Evolutionary conservation across 2,329 filamentous ascomycete genomes (phyloP).

Genomic region (Fusarium robinianum): DNA sequence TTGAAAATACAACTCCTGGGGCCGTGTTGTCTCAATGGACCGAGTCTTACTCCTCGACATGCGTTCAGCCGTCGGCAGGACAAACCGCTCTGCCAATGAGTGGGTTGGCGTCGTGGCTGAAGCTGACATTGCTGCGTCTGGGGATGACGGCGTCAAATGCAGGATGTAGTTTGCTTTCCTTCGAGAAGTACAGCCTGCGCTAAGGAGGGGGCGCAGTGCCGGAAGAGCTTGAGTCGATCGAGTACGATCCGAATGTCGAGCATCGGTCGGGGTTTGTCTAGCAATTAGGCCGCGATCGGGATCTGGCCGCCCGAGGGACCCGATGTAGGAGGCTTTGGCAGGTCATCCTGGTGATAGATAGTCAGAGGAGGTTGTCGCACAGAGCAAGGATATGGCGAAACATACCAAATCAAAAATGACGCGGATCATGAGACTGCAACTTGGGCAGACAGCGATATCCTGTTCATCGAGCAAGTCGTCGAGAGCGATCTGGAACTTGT

Average conservation of each 20-base stretch:
- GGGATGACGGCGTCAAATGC: too few relatives aligned
- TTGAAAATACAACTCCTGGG: too few relatives aligned
- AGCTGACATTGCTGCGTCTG: too few relatives aligned
- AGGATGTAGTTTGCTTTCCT: background rate
- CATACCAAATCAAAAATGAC: constrained; percentile 89
- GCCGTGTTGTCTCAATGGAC: too few relatives aligned
- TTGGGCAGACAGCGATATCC: constrained; percentile 96
- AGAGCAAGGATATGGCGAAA: constrained; percentile 1
- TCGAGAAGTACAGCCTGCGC: too few relatives aligned
- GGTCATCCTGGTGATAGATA: constrained; percentile 45
- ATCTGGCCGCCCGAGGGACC: constrained; percentile 43
- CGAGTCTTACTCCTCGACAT: too few relatives aligned
- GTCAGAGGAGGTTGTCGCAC: background rate
- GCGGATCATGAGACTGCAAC: constrained; percentile 93
- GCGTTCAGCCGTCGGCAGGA: too few relatives aligned
- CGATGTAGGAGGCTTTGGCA: constrained; percentile 47
- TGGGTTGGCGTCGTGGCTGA: too few relatives aligned
- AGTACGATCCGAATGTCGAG: background rate
- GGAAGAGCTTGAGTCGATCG: too few relatives aligned
- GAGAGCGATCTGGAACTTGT: constrained; percentile 90
- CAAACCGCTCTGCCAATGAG: too few relatives aligned
- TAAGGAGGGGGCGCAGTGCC: too few relatives aligned
- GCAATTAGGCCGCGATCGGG: constrained; percentile 46
- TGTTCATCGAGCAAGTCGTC: constrained; percentile 84
- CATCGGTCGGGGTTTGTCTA: background rate